Conservation (phyloP, 164 flowering plant genomes). For the Chimonanthus praecox region DNA sequence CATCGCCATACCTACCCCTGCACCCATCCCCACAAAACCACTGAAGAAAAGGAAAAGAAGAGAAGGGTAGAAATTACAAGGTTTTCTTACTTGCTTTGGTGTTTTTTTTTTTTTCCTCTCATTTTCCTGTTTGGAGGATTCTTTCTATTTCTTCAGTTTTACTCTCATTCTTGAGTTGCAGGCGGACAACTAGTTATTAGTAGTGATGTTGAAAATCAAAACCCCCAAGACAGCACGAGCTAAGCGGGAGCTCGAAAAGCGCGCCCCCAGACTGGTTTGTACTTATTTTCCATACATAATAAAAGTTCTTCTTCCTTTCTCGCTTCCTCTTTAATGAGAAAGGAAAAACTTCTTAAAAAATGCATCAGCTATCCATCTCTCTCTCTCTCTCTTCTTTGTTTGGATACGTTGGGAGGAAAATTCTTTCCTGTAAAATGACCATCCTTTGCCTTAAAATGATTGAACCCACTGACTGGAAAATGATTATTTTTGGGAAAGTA, state of each 20-base stretch:
- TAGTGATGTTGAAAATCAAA: constrained; percentile 27
- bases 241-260: constrained; percentile 41
- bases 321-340: neutral
- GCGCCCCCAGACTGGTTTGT: constrained; percentile 47
- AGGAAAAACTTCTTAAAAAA: neutral
- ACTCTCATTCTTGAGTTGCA: neutral
- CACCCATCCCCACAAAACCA: neutral
- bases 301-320: neutral
- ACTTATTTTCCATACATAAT: neutral
- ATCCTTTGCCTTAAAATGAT: neutral
- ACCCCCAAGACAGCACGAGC: constrained; percentile 33
- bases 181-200: constrained; percentile 2
- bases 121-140: neutral
- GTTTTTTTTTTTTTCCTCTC: neutral
- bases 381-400: neutral
- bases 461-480: neutral
- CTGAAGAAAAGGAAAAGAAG: neutral
- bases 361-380: neutral
- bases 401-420: neutral
- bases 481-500: no score
- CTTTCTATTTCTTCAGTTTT: neutral
- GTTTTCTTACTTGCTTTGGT: neutral
- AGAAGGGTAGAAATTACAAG: neutral
- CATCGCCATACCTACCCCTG: neutral
- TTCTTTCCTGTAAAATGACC: neutral